phyloP scores from a whole-genome alignment of 140 eudicot species.

The Oenanthe javanica region DNA sequence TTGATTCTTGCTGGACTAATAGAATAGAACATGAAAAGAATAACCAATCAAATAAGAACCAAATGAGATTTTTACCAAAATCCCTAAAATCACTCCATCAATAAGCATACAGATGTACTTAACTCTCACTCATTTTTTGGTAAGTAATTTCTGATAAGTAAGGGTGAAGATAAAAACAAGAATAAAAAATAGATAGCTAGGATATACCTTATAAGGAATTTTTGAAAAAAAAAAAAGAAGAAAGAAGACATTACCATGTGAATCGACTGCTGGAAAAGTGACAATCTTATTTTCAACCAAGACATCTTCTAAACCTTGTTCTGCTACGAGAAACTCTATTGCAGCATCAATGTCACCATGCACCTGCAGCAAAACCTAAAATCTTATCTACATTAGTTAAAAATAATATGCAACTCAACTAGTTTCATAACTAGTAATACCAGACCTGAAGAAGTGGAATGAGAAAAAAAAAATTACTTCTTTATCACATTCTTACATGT shows the following conservation, averaged over 20 bases:
- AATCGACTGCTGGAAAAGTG: constrained; percentile 21
- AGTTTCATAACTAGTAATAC: background rate
- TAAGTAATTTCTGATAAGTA: too few relatives aligned
- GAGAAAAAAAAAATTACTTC: background rate
- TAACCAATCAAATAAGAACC: background rate
- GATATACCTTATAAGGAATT: background rate
- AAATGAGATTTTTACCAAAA: background rate
- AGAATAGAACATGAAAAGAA: background rate
- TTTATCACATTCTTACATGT: constrained; percentile 35
- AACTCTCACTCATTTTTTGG: background rate
- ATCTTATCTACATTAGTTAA: background rate
- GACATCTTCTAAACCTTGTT: constrained; percentile 44
- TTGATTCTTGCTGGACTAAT: background rate
- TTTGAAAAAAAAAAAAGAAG: background rate
- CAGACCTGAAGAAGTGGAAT: background rate
- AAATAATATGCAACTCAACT: background rate
- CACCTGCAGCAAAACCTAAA: constrained; percentile 57
- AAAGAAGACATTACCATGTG: constrained; percentile 54
- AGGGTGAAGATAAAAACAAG: background rate
- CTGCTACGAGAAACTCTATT: constrained; percentile 66
- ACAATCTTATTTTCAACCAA: constrained; percentile 23
- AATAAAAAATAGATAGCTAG: background rate
- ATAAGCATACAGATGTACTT: background rate
- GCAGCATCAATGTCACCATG: constrained; percentile 85
- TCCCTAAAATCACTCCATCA: background rate